These are phyloP conservation scores for Russula compacta DNA, from an alignment of 768 basidiomycete species.

Conservation along the genomic window DNA sequence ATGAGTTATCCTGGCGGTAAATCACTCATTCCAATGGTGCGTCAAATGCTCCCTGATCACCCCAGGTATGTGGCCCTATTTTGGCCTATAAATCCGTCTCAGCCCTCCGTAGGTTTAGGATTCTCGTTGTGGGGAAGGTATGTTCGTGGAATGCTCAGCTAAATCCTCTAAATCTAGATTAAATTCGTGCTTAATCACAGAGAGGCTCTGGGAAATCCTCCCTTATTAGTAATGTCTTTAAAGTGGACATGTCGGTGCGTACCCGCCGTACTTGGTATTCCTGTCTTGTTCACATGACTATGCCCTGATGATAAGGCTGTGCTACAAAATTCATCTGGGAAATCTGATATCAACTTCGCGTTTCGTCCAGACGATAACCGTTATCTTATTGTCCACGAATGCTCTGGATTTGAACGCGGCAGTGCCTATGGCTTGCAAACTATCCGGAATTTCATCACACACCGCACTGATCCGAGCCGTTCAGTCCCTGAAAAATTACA, in stretches of 20 bases:
- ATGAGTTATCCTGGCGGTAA: not conserved
- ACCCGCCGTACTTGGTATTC: not conserved
- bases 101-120: not conserved
- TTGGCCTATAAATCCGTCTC: not conserved
- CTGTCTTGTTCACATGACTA: not conserved
- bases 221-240: not conserved
- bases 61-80: not conserved
- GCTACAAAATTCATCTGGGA: too few species aligned
- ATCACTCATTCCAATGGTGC: not conserved
- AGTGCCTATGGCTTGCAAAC: not conserved
- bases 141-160: not conserved
- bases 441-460: conserved; percentile 3
- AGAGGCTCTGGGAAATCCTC: conserved; percentile 4
- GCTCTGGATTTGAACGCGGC: not conserved
- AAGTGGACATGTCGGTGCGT: not conserved
- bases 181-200: not conserved
- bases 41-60: not conserved
- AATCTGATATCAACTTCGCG: not conserved
- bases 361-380: not conserved
- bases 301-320: not conserved
- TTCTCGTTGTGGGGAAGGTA: conserved; percentile 3
- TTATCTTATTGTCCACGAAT: conserved; percentile 2
- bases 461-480: not conserved
- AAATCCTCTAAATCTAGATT: too few species aligned
- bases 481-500: not conserved